phyloP scores from a whole-genome alignment of 768 basidiomycete species.

The Exidia glandulosa region DNA sequence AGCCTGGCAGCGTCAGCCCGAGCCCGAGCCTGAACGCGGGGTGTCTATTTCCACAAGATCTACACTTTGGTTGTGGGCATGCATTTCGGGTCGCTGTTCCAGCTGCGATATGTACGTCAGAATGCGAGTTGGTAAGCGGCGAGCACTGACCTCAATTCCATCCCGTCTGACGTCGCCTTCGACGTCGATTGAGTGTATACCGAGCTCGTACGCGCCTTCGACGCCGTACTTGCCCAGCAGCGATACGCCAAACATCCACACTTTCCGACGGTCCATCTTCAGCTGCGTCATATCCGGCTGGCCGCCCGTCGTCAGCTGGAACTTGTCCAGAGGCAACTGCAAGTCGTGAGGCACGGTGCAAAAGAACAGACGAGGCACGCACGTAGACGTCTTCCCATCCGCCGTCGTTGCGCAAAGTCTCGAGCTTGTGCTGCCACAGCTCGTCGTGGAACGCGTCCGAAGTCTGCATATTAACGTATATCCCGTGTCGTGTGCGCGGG shows the following conservation, averaged over 20 bases:
- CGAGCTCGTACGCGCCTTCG: conserved; percentile 70
- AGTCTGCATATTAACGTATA: conserved; percentile 90
- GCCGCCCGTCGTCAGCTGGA: conserved; percentile 64
- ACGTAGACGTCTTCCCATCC: conserved; percentile 79
- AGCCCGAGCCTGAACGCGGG: no score
- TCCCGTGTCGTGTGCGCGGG: conserved; percentile 66
- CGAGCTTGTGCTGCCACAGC: conserved; percentile 93
- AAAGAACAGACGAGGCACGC: conserved; percentile 20
- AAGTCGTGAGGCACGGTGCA: conserved; percentile 9
- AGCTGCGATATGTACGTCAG: not conserved
- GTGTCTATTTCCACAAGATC: not conserved
- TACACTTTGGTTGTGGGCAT: not conserved
- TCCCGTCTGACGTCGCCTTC: not conserved
- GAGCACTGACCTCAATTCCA: not conserved
- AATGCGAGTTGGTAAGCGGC: not conserved
- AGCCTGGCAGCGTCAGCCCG: no score
- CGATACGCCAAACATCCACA: conserved; percentile 79
- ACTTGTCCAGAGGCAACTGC: conserved; percentile 73
- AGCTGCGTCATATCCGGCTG: conserved; percentile 55
- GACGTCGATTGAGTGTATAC: conserved; percentile 54
- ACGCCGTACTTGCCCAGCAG: conserved; percentile 71
- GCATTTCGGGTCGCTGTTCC: not conserved
- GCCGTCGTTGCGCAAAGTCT: conserved; percentile 52
- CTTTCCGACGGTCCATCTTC: conserved; percentile 58
- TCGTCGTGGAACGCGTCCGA: conserved; percentile 58